These are phyloP conservation scores for Lepiota venenata DNA, from an alignment of 768 basidiomycete genomes.

Conservation along the genomic window DNA sequence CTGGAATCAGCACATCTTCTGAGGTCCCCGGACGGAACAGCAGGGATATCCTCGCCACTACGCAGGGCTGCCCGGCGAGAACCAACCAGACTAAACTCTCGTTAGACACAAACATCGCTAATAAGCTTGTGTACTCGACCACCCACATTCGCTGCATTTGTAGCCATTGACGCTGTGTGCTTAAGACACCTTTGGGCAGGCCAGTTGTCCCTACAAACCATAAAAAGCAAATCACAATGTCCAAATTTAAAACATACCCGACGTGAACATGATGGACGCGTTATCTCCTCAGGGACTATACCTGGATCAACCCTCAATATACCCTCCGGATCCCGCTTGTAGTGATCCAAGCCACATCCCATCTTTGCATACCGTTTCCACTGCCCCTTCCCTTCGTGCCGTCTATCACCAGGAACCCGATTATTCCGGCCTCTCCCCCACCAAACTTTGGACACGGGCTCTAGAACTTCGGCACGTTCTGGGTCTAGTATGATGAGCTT, in stretches of 20 bases:
- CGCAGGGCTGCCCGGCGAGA: slow-evolving; percentile 32
- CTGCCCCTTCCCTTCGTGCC: slow-evolving; percentile 34
- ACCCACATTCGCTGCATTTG: slow-evolving; percentile 43
- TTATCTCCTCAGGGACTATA: slow-evolving; percentile 44
- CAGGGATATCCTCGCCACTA: slow-evolving; percentile 31
- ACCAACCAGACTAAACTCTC: slow-evolving; percentile 26
- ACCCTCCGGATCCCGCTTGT: slow-evolving; percentile 24
- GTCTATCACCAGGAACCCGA: slow-evolving; percentile 39
- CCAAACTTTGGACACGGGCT: slow-evolving; percentile 23
- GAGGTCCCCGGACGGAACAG: slow-evolving; percentile 30
- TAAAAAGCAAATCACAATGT: background rate
- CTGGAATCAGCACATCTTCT: slow-evolving; percentile 42
- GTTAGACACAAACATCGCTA: background rate
- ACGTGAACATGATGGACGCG: slow-evolving; percentile 51
- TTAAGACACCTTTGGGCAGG: slow-evolving; percentile 44
- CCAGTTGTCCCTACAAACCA: slow-evolving; percentile 19
- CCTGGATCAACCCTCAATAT: slow-evolving; percentile 29
- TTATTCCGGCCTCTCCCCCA: slow-evolving; percentile 25
- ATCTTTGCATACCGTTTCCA: slow-evolving; percentile 41
- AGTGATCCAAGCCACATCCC: slow-evolving; percentile 30
- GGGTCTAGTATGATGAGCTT: slow-evolving; percentile 43
- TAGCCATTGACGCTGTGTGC: slow-evolving; percentile 48
- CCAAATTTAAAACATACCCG: slow-evolving; percentile 29
- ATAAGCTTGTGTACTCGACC: background rate
- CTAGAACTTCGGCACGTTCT: slow-evolving; percentile 40